These are phyloP conservation scores for Biscogniauxia mediterranea DNA, from an alignment of 2,329 filamentous ascomycete species.

Conservation along the genomic window DNA sequence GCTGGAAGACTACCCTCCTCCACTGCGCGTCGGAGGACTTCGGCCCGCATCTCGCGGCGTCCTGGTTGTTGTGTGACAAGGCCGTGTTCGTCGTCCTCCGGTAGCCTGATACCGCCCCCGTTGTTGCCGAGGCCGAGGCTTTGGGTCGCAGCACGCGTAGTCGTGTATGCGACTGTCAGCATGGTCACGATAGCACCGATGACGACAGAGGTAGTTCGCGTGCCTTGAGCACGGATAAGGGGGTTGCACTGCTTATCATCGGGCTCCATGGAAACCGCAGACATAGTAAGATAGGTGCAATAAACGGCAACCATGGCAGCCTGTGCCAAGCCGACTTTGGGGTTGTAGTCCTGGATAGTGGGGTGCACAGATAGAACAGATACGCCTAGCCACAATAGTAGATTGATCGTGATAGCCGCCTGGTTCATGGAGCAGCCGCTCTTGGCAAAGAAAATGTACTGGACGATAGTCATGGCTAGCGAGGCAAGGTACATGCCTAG, in stretches of 20 bases:
- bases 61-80: slow-evolving; percentile 83
- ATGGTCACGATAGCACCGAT: slow-evolving; percentile 95
- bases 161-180: slow-evolving; percentile 95
- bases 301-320: slow-evolving; percentile 96
- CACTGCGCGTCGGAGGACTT: slow-evolving; percentile 86
- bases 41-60: slow-evolving; percentile 88
- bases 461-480: slow-evolving; percentile 89
- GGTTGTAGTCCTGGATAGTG: slow-evolving; percentile 84
- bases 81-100: slow-evolving; percentile 78
- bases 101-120: slow-evolving; percentile 57
- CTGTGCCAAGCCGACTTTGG: slow-evolving; percentile 92
- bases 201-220: slow-evolving; percentile 85
- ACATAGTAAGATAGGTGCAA: slow-evolving; percentile 98
- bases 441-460: slow-evolving; percentile 93
- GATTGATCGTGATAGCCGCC: slow-evolving; percentile 89
- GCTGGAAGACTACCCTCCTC: slow-evolving; percentile 91
- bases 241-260: slow-evolving; percentile 94
- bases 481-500: slow-evolving; percentile 90
- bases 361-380: slow-evolving; percentile 88
- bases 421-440: slow-evolving; percentile 92
- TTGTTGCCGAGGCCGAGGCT: slow-evolving; percentile 69
- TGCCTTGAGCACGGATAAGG: slow-evolving; percentile 78
- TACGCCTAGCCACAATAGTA: slow-evolving; percentile 77
- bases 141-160: slow-evolving; percentile 91
- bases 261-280: slow-evolving; percentile 96